Evolutionary conservation across 2,329 filamentous ascomycete species (phyloP).

Genomic region (Fulvia fulva): DNA sequence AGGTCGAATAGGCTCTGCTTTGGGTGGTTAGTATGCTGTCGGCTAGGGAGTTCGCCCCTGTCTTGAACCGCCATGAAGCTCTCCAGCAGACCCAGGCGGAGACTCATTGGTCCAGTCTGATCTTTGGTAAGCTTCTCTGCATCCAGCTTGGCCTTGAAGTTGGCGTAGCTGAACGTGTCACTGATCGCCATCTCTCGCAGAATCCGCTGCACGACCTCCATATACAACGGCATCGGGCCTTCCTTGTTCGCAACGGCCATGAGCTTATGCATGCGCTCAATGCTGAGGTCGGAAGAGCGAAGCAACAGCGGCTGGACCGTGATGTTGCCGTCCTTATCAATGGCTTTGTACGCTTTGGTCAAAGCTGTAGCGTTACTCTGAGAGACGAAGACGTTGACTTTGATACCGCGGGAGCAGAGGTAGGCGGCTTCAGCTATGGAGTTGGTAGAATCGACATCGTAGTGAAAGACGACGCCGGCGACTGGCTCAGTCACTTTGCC

Average conservation of each 20-base stretch:
- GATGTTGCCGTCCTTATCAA: constrained; percentile 38
- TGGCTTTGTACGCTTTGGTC: constrained; percentile 39
- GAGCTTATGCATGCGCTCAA: constrained; percentile 51
- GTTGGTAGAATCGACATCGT: constrained; percentile 49
- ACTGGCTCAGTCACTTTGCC: constrained; percentile 50
- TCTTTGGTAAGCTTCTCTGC: constrained; percentile 40
- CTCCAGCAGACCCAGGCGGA: constrained; percentile 60
- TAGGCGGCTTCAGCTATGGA: constrained; percentile 57
- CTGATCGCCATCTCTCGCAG: constrained; percentile 54
- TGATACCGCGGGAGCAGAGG: constrained; percentile 46
- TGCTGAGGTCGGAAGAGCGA: constrained; percentile 45
- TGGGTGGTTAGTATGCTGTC: background rate
- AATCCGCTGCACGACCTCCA: constrained; percentile 52
- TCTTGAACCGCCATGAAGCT: constrained; percentile 51
- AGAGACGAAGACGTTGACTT: constrained; percentile 51
- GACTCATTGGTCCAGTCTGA: constrained; percentile 55
- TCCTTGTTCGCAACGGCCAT: constrained; percentile 49
- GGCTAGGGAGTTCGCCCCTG: background rate
- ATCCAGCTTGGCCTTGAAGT: constrained; percentile 43
- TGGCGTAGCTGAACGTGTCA: constrained; percentile 47
- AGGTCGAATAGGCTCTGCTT: constrained; percentile 20
- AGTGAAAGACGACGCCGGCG: constrained; percentile 58
- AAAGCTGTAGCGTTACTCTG: constrained; percentile 46
- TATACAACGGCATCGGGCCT: constrained; percentile 52
- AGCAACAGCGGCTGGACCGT: constrained; percentile 46